Evolutionary conservation across 371 early-diverging fungal species (phyloP), one percentile per base, ranked within the genome.

Genomic region (Mortierella polycephala): DNA sequence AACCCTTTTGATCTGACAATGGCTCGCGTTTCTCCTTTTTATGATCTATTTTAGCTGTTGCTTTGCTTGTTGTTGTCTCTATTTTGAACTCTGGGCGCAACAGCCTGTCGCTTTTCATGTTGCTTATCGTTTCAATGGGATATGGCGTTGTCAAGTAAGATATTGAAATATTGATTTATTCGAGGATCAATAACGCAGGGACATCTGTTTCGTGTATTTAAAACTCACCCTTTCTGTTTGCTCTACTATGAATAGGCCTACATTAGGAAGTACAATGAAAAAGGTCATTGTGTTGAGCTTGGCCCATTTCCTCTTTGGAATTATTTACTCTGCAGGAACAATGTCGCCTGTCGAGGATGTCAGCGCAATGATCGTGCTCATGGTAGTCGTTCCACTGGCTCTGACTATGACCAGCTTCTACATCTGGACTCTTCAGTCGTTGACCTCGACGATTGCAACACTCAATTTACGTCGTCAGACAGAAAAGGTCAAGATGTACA

Each of bases 21-120:
- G 21, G n/a, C 39, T 40, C 57, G 39, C 18, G 20, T 44, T 49
- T 53, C 11, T 44, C 47, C 42, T 7, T 57, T 13, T 39, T 18
- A 23, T 21, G 18, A 61, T 39, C 20, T 60, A 18, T n/a, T 42
- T 10, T 82, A 89, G 90, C 91, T 7, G 82, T 83, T 18, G 84
- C 85, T 8, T 81, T 92, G 51, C 75, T 91, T 64, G 84, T 84
- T 5, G 57, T 92, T 9, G 91, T 91, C 9, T 93, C 93, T 12
- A 73, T 96, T 52, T 83, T 98, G 46, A 96, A 95, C 81, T 93
- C 98, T 16, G 97, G 91, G 5, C 86, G 98, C 57, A 96, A 92
- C 79, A 94, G 94, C 67, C 82, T 96, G 66, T 96, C 98, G 3
- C 94, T 98, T 81, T 98, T 97, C 66, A 94, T 98, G 93, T 85